Evolutionary conservation across 1,139 yeast genomes (phyloP).

Genomic region (Nadsonia commutata): DNA sequence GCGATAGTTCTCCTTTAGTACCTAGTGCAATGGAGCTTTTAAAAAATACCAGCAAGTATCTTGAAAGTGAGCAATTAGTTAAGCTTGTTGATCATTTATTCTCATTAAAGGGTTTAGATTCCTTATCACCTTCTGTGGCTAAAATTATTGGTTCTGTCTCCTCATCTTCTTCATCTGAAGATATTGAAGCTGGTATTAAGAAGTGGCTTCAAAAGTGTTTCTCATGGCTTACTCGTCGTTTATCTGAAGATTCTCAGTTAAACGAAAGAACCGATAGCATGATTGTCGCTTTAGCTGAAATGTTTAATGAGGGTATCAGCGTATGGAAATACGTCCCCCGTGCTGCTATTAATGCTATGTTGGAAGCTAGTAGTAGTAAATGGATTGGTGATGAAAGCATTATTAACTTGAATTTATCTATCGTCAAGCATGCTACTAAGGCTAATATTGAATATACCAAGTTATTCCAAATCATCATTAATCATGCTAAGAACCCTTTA

Average conservation of each 20-base stretch:
- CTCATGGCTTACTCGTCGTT: neutral
- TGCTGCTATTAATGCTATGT: constrained; percentile 43
- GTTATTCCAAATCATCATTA: constrained; percentile 49
- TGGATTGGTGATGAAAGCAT: constrained; percentile 34
- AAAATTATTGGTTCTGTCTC: neutral
- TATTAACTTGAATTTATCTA: constrained; percentile 31
- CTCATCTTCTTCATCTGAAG: neutral
- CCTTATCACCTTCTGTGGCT: neutral
- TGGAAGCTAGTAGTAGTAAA: constrained; percentile 44
- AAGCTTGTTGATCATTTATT: neutral
- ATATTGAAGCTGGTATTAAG: neutral
- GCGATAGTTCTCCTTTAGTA: neutral
- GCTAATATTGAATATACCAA: constrained; percentile 34
- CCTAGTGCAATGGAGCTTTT: neutral
- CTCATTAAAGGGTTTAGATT: neutral
- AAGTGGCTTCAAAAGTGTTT: neutral
- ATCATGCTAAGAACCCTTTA: constrained; percentile 26
- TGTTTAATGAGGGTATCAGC: constrained; percentile 11
- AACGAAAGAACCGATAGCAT: neutral
- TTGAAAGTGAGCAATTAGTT: neutral
- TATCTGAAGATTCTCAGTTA: neutral
- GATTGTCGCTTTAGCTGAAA: neutral
- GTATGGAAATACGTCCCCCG: constrained; percentile 35
- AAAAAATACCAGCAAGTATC: neutral
- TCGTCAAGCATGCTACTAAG: constrained; percentile 26